Percentiles rank a stretch among this genome's conserved stretches.
Conservation (phyloP, 169 alveolate genomes). For the Cyclospora cayetanensis region DNA sequence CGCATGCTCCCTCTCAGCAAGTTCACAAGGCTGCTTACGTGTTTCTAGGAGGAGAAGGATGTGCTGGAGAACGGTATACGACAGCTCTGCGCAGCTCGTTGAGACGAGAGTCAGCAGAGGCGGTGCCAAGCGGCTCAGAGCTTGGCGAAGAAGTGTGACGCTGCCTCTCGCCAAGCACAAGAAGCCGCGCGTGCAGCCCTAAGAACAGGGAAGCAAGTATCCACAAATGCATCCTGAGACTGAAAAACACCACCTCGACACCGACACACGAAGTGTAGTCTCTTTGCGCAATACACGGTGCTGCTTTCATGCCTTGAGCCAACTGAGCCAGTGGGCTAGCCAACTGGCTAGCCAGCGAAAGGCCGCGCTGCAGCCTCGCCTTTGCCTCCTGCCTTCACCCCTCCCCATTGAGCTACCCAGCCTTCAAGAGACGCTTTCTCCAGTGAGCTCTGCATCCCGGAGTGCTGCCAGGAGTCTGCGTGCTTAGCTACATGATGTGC, state of each 20-base stretch:
- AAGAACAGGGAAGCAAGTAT: too few species aligned
- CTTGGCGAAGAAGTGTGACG: conserved; percentile 81
- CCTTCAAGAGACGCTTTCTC: too few species aligned
- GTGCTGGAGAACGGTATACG: conserved; percentile 83
- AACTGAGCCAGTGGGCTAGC: neutral
- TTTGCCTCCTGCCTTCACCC: too few species aligned
- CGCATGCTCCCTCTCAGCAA: too few species aligned
- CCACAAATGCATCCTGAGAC: too few species aligned
- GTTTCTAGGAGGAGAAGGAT: conserved; percentile 72
- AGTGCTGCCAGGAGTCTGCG: too few species aligned
- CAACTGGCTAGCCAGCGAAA: neutral
- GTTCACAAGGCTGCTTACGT: conserved; percentile 33
- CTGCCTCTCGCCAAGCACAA: conserved; percentile 81
- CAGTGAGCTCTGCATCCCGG: too few species aligned
- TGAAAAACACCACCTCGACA: too few species aligned
- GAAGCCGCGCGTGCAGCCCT: conserved; percentile 80
- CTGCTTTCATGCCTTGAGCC: too few species aligned
- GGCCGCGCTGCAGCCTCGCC: neutral
- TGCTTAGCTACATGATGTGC: neutral
- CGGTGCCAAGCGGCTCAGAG: conserved; percentile 80
- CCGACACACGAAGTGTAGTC: too few species aligned
- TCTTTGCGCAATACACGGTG: too few species aligned
- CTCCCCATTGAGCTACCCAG: too few species aligned
- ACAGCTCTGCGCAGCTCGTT: conserved; percentile 81
- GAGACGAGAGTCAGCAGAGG: conserved; percentile 86